Conservation (phyloP, 1,284 basidiomycete species). For the Cutaneotrichosporon spelunceum region DNA sequence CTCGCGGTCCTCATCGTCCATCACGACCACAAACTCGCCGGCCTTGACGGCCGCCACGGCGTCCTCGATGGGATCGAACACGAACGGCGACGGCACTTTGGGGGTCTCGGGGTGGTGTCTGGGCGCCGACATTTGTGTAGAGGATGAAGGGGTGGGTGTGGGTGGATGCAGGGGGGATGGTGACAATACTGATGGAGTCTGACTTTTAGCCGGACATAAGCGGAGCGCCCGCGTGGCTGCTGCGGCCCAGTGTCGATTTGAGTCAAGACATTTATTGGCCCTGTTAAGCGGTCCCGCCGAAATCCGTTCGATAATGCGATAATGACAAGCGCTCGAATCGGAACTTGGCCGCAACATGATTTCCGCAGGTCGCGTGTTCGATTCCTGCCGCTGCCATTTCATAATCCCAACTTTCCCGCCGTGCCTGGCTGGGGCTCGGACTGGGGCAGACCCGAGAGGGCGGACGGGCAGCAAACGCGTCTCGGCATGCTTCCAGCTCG, state of each 20-base stretch:
- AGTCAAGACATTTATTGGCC: too few relatives aligned
- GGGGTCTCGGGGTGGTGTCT: constrained; percentile 21
- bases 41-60: constrained; percentile 72
- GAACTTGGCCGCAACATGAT: neutral
- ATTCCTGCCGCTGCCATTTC: neutral
- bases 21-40: constrained; percentile 89
- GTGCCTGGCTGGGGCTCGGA: too few relatives aligned
- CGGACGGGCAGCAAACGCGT: neutral
- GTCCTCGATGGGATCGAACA: constrained; percentile 70
- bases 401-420: too few relatives aligned
- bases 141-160: neutral
- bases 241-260: too few relatives aligned
- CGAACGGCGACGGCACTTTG: constrained; percentile 42
- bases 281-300: too few relatives aligned
- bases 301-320: too few relatives aligned
- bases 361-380: neutral
- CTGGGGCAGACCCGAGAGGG: too few relatives aligned
- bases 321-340: too few relatives aligned
- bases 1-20: constrained; percentile 90
- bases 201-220: constrained; percentile 9
- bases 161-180: neutral
- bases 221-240: too few relatives aligned
- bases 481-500: neutral
- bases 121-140: constrained; percentile 38
- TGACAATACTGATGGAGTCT: neutral